Evolutionary conservation across 352 stramenopile species (phyloP).

Genomic region (Pythium phragmiticola): DNA sequence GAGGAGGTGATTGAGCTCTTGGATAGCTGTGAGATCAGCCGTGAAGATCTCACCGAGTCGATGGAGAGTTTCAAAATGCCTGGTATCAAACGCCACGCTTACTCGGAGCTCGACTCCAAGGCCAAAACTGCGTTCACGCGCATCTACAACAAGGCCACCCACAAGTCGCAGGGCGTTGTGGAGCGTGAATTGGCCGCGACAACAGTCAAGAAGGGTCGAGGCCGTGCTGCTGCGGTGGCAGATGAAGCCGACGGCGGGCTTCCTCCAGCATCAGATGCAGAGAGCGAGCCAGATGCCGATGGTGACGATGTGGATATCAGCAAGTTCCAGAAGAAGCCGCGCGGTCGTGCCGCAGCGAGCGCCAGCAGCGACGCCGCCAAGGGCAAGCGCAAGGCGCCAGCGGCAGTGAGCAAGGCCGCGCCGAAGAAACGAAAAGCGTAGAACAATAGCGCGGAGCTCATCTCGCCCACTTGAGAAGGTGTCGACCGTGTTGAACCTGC

Average conservation of each 20-base stretch:
- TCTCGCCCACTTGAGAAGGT: too few species aligned
- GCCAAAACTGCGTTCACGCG: constrained; percentile 94
- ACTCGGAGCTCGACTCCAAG: constrained; percentile 80
- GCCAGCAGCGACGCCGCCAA: constrained; percentile 12
- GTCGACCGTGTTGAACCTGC: background rate
- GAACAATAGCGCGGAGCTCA: background rate
- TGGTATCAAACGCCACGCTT: constrained; percentile 72
- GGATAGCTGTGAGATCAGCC: constrained; percentile 96
- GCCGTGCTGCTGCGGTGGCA: constrained; percentile 32
- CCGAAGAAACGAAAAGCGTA: constrained; percentile 51
- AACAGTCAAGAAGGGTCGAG: constrained; percentile 72
- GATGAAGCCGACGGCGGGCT: constrained; percentile 54
- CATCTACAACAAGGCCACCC: constrained; percentile 88
- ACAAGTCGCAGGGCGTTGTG: constrained; percentile 95
- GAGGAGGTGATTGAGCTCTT: constrained; percentile 93
- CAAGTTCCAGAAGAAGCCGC: constrained; percentile 82
- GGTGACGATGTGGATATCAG: constrained; percentile 63
- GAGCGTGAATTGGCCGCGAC: constrained; percentile 68
- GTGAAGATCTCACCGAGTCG: constrained; percentile 97
- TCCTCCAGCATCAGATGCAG: constrained; percentile 56
- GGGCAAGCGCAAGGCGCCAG: constrained; percentile 54
- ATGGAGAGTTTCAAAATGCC: constrained; percentile 91
- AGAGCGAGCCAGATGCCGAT: constrained; percentile 65
- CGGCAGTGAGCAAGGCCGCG: constrained; percentile 35
- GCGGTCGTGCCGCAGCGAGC: constrained; percentile 29